Base-by-base conservation (phyloP, 192 early-diverging fungal species). In the Paraglomus brasilianum region DNA sequence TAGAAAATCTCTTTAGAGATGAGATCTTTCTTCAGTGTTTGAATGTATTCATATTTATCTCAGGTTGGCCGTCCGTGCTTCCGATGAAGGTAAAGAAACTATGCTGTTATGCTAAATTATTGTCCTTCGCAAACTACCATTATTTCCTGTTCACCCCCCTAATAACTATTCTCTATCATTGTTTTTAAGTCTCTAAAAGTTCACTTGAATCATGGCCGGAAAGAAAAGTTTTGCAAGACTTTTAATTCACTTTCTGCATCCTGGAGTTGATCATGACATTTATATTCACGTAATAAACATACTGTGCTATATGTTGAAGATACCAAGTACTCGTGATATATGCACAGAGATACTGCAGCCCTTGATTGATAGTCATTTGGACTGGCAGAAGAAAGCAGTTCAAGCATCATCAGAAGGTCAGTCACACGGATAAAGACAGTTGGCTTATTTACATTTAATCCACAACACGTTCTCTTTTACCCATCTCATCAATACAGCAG, bases 21-120 rank as follows among this genome's bases (percentile, higher is more conserved):
- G 67, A 57, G 19, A 57, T 14, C 36, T 10, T 69, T n/a, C 41
- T 24, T 44, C 46, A 69, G 58, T 69, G 67, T 38, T n/a, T 69
- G 52, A 55, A 69, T 1, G 39, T 46, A n/a, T 6, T 69, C 53
- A 57, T 36, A 24, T 15, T 15, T 47, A 69, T 36, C 38, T 69
- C 24, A 8, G 46, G 10, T 30, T 57, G 30, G 67, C 43, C 39
- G 52, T 47, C 10, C 15, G 22, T 24, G 48, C 44, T 40, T 66
- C 38, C 30, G 66, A 55, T 10, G 67, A 69, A 46, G 51, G 67
- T 67, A 67, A 53, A 64, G n/a, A 57, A 38, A 8, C 11, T 8
- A 14, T 10, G n/a, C n/a, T 46, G 30, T 46, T 15, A 22, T 61
- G 42, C 17, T 50, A 30, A 14, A 30, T 63, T 24, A 63, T 63